Evolutionary conservation across 257 asterid genomes (phyloP), one percentile per base, ranked within the genome.

Genomic region (Scutellaria barbata): DNA sequence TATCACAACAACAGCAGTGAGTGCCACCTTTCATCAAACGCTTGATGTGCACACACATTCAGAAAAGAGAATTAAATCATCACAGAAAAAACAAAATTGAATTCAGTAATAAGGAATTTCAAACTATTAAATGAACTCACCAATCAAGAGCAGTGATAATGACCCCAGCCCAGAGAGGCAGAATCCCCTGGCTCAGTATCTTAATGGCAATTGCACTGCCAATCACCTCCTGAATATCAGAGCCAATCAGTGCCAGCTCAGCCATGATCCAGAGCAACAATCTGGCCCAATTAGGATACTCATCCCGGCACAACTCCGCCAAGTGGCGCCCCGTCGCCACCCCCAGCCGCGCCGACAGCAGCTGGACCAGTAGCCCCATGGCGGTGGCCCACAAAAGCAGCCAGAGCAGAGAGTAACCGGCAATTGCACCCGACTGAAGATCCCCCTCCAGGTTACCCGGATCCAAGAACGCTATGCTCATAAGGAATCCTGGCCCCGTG

Each of bases 361-460:
- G 83, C 84, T 90, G 96, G n/a, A 90, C 82, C 78, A 90, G 51
- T 0, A 90, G 79, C 9, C 96, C 96, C 78, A 90, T 88, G 46
- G 79, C 88, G 9, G 96, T 90, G 73, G 96, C 96, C 96, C 96
- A 90, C n/a, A 90, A 41, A 0, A 90, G 89, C 72, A 90, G 76
- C 96, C 96, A 90, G 22, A 90, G 66, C 48, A 90, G 73, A 1
- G 95, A 86, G 74, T 90, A 87, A 0, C 96, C 96, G 17, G 96
- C 96, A 10, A 87, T 86, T 3, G 96, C 96, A 5, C 96, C 96
- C 1, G 96, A 64, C 83, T 90, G 96, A 68, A 90, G 96, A 88
- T 86, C 90, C 60, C 96, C 95, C 73, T 90, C 96, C 17, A 90
- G 81, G 78, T 90, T 90, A 0, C 96, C 96, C 63, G 96, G 96